phyloP scores from a whole-genome alignment of 176 grass and related monocot species.

The Pontederia crassipes region DNA sequence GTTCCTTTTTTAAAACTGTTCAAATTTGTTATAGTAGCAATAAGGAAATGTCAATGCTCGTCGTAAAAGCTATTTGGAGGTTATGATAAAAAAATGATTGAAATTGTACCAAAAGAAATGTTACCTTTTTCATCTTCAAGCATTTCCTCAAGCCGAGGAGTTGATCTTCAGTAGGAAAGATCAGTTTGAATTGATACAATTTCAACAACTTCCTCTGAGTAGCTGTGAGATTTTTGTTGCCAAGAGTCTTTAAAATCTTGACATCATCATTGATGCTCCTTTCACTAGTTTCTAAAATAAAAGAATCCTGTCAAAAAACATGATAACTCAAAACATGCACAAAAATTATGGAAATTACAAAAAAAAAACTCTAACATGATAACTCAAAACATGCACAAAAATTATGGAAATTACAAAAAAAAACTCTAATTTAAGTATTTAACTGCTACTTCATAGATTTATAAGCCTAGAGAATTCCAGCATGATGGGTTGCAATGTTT shows the following conservation, averaged over 20 bases:
- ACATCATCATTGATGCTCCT: slow-evolving; percentile 16
- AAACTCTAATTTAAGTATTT: no score
- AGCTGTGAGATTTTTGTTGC: slow-evolving; percentile 24
- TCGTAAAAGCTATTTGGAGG: background rate
- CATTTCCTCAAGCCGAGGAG: slow-evolving; percentile 26
- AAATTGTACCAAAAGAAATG: background rate
- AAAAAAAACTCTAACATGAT: background rate
- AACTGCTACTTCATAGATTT: no score
- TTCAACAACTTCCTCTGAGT: slow-evolving; percentile 31
- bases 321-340: background rate
- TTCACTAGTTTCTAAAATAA: slow-evolving; percentile 27
- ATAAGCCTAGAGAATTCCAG: no score
- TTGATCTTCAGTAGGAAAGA: slow-evolving; percentile 10
- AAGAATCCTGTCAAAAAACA: slow-evolving; percentile 16
- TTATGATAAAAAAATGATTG: background rate
- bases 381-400: background rate
- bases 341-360: background rate
- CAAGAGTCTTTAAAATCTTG: slow-evolving; percentile 30
- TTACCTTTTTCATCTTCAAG: slow-evolving; percentile 24
- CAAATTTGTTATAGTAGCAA: no score
- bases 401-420: background rate
- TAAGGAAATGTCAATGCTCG: slow-evolving; percentile 6
- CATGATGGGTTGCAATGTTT: no score
- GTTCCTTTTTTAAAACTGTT: no score
- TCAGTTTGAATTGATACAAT: slow-evolving; percentile 18